These are phyloP conservation scores for Oryza officinalis DNA, from an alignment of 176 grass and related monocot genomes.

Conservation along the genomic window DNA sequence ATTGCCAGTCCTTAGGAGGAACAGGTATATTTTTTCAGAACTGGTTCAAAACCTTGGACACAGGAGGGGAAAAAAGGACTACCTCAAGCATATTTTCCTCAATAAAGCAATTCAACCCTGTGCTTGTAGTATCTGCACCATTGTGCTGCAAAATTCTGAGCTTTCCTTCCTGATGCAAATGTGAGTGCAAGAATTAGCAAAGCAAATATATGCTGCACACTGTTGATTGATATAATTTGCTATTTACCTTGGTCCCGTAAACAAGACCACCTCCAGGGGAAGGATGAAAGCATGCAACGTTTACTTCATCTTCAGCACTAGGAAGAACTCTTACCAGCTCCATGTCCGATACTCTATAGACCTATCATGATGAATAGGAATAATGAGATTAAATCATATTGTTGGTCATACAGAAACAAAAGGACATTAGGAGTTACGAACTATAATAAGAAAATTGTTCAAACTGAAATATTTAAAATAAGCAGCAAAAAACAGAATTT, in stretches of 20 bases:
- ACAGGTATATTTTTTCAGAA: too few relatives aligned
- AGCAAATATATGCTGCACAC: constrained; percentile 10
- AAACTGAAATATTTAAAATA: constrained; percentile 1
- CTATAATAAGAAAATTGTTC: constrained; percentile 12
- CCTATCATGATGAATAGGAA: constrained; percentile 52
- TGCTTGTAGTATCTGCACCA: constrained; percentile 54
- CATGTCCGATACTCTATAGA: constrained; percentile 99
- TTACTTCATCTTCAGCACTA: constrained; percentile 93
- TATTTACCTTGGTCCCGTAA: constrained; percentile 88
- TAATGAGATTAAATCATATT: constrained; percentile 12
- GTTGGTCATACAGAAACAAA: neutral
- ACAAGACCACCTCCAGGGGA: constrained; percentile 80
- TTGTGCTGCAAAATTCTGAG: constrained; percentile 91
- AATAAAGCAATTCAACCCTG: constrained; percentile 43
- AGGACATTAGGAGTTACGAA: neutral
- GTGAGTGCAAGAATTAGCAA: constrained; percentile 39
- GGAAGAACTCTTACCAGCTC: constrained; percentile 92
- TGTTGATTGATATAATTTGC: constrained; percentile 27
- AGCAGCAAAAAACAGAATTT: constrained; percentile 30
- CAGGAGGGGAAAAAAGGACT: neutral
- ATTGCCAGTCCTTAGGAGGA: neutral
- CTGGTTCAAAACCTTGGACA: neutral
- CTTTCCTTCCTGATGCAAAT: constrained; percentile 77
- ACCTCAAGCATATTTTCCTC: constrained; percentile 81
- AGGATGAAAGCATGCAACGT: constrained; percentile 97